These are phyloP conservation scores for Fraxinus paxiana DNA, from an alignment of 305 asterid species.

Conservation along the genomic window DNA sequence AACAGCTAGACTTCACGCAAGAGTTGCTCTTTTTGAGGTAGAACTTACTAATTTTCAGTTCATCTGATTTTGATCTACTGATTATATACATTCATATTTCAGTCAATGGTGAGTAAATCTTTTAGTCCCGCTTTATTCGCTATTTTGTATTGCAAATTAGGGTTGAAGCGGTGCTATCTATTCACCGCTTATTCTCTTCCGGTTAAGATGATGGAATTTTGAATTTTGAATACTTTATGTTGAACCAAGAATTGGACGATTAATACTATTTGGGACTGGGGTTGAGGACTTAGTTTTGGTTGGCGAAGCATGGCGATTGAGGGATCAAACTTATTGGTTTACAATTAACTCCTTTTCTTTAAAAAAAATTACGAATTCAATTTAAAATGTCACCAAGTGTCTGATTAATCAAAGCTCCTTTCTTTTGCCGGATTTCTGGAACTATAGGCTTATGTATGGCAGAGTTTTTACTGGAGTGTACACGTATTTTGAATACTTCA, in stretches of 20 bases:
- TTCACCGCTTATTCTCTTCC: neutral
- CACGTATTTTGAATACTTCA: neutral
- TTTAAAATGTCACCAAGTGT: neutral
- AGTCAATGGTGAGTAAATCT: neutral
- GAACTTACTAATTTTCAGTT: constrained; percentile 10
- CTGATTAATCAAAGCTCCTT: constrained; percentile 3
- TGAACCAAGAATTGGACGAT: neutral
- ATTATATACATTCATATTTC: neutral
- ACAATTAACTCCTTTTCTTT: neutral
- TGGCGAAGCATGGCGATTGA: constrained; percentile 18
- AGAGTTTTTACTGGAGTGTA: neutral
- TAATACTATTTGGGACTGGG: neutral
- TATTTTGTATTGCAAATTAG: constrained; percentile 23
- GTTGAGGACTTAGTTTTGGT: neutral
- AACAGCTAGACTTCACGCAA: constrained; percentile 25
- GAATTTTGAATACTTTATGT: neutral
- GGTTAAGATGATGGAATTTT: neutral
- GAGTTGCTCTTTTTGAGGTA: constrained; percentile 26
- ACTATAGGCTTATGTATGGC: neutral
- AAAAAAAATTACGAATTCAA: constrained; percentile 5
- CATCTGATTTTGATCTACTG: constrained; percentile 14
- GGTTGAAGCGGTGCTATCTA: constrained; percentile 20
- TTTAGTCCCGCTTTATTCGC: constrained; percentile 1
- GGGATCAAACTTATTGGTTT: constrained; percentile 5
- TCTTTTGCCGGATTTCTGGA: neutral